Evolutionary conservation across 148 eudicot genomes (phyloP).

Genomic region (Agrostemma githago): DNA sequence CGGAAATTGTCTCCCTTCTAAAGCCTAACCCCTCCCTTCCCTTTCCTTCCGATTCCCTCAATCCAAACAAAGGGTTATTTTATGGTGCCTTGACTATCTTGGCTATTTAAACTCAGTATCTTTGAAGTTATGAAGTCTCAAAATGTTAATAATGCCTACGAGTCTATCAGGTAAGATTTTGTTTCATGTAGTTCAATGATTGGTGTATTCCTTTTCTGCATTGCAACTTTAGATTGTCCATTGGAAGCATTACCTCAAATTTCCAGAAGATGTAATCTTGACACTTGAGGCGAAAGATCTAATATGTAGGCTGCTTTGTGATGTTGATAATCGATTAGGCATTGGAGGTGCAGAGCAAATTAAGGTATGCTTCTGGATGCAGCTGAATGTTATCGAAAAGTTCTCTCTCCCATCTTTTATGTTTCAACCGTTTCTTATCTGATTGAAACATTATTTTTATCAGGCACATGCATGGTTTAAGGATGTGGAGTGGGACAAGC

Average conservation of each 20-base stretch:
- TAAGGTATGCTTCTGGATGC: slow-evolving; percentile 39
- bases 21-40: too few relatives aligned
- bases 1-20: too few relatives aligned
- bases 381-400: neutral
- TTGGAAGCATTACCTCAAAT: slow-evolving; percentile 89
- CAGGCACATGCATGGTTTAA: slow-evolving; percentile 98
- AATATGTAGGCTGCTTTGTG: slow-evolving; percentile 80
- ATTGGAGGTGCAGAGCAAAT: slow-evolving; percentile 85
- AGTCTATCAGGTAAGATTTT: slow-evolving; percentile 5
- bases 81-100: slow-evolving; percentile 8
- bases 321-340: slow-evolving; percentile 90
- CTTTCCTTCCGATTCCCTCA: too few relatives aligned
- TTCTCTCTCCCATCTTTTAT: neutral
- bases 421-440: neutral
- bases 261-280: slow-evolving; percentile 75
- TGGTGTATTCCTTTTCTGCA: neutral
- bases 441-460: slow-evolving; percentile 14
- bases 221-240: slow-evolving; percentile 66
- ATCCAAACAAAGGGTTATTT: too few relatives aligned
- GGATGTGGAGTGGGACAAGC: slow-evolving; percentile 76
- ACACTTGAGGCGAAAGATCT: slow-evolving; percentile 89
- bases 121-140: neutral
- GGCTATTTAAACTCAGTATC: neutral
- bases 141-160: neutral
- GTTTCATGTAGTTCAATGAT: neutral